Percentiles rank a stretch among this genome's conserved stretches.
phyloP scores from a whole-genome alignment of 306 rosid species.

The Vachellia pachyceras region DNA sequence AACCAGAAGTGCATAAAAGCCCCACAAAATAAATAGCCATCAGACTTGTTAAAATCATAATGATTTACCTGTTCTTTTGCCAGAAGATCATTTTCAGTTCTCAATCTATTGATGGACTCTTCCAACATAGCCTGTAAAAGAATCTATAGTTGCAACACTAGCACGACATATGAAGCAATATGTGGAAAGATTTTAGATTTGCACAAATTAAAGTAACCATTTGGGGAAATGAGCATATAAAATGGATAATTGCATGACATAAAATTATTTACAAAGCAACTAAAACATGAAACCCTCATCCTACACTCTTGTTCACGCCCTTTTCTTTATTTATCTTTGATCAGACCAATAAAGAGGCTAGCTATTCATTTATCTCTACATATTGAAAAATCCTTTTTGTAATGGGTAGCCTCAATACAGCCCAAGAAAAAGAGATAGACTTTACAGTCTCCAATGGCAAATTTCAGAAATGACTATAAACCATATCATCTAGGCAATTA shows the following conservation, averaged over 20 bases:
- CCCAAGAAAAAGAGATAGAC: background rate
- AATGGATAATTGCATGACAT: background rate
- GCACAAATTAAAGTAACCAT: background rate
- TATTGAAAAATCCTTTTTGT: background rate
- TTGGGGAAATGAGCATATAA: background rate
- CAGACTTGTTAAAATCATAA: slow-evolving; percentile 32
- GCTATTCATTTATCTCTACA: background rate
- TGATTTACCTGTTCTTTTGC: slow-evolving; percentile 36
- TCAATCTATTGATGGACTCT: slow-evolving; percentile 57
- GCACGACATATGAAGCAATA: slow-evolving; percentile 23
- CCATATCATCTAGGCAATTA: background rate
- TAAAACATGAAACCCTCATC: background rate
- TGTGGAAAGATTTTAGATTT: background rate
- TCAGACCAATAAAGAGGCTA: background rate
- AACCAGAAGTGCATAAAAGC: slow-evolving; percentile 22
- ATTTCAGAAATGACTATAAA: background rate
- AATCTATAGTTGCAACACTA: slow-evolving; percentile 32
- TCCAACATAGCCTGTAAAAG: slow-evolving; percentile 59
- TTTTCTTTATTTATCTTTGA: background rate
- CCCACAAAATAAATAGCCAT: slow-evolving; percentile 23
- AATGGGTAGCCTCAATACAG: background rate
- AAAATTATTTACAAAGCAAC: background rate
- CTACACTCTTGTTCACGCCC: background rate
- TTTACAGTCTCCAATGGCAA: background rate
- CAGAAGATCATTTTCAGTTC: slow-evolving; percentile 34